Evolutionary conservation across 2,329 filamentous ascomycete genomes (phyloP), one percentile per base, ranked within the genome.

Genomic region (Gnomoniopsis smithogilvyi): DNA sequence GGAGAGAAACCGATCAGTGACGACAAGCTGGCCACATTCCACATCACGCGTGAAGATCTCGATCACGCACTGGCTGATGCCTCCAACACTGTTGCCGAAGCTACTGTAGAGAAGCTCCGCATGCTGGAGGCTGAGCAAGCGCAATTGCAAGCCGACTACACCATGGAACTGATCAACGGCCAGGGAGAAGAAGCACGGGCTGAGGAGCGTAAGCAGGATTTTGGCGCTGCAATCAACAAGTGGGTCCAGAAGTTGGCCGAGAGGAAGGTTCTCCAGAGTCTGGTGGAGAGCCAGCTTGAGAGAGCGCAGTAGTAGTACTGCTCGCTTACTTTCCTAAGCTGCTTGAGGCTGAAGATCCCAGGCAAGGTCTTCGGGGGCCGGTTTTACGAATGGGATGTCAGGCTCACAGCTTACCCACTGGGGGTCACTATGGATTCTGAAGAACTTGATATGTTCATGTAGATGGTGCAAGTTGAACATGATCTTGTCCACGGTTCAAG

Each of bases 221-320:
- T 90, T 67, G 86, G 84, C 0, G 84, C 85, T 1, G 83, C 86
- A 0, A 79, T 94, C 22, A 85, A 90, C 65, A 77, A 73, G 41
- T 94, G 90, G 86, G 72, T 93, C 48, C 80, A 81, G 63, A 83
- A 82, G 62, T 78, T 96, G 59, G 88, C 88, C 1, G 84, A 86
- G 60, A 87, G 88, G 66, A 85, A 84, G 1, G 73, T 84, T 2
- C 70, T 95, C 58, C 74, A 78, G 64, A 73, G 78, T 38, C 65
- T 77, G 50, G 55, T 64, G 24, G 58, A 47, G 45, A 12, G 21
- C 12, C 36, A 41, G 36, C 4, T 30, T 30, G 4, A 30, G 8
- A 30, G 8, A 8, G 26, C 26, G 8, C 8, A 30, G 8, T 8
- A 4, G 26, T 8, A 30, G 26, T 4, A 8, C 4, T 30, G 26